phyloP scores from a whole-genome alignment of 2,329 filamentous ascomycete species.

The Teratosphaeriaceae sp. region DNA sequence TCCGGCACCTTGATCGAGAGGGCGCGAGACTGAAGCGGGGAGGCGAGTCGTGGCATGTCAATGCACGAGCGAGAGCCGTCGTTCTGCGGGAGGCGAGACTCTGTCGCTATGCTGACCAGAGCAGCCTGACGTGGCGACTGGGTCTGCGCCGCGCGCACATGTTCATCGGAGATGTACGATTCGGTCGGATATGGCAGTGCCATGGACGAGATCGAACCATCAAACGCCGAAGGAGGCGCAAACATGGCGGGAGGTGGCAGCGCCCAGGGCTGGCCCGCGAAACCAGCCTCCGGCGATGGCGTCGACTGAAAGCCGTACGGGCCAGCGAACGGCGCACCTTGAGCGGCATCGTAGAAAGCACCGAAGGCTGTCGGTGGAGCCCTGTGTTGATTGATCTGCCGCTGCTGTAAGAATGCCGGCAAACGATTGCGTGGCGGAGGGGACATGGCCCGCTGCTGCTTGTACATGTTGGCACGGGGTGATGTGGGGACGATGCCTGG shows the following conservation, averaged over 20 bases:
- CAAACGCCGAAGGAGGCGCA: conserved; percentile 22
- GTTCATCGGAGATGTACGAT: neutral
- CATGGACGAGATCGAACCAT: conserved; percentile 22
- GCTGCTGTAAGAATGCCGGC: conserved; percentile 19
- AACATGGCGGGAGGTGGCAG: conserved; percentile 21
- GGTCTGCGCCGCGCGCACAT: neutral
- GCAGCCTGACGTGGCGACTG: conserved; percentile 1
- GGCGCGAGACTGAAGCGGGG: conserved; percentile 23
- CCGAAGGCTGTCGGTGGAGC: conserved; percentile 9
- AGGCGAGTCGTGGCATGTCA: conserved; percentile 14
- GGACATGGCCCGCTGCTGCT: conserved; percentile 16
- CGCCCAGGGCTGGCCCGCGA: conserved; percentile 14
- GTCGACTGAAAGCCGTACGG: conserved; percentile 13
- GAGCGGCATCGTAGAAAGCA: conserved; percentile 3
- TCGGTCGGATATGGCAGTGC: conserved; percentile 10
- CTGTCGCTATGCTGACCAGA: neutral
- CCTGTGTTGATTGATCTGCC: conserved; percentile 5
- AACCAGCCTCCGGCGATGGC: conserved; percentile 16
- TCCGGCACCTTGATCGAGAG: conserved; percentile 30
- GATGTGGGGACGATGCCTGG: conserved; percentile 15
- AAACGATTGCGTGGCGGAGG: conserved; percentile 16
- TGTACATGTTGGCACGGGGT: conserved; percentile 11
- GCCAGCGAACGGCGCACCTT: conserved; percentile 7
- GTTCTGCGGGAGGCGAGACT: conserved; percentile 17
- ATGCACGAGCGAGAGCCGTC: conserved; percentile 19